Conservation (phyloP, 495 filamentous ascomycete species). For the Haplographium delicatum region DNA sequence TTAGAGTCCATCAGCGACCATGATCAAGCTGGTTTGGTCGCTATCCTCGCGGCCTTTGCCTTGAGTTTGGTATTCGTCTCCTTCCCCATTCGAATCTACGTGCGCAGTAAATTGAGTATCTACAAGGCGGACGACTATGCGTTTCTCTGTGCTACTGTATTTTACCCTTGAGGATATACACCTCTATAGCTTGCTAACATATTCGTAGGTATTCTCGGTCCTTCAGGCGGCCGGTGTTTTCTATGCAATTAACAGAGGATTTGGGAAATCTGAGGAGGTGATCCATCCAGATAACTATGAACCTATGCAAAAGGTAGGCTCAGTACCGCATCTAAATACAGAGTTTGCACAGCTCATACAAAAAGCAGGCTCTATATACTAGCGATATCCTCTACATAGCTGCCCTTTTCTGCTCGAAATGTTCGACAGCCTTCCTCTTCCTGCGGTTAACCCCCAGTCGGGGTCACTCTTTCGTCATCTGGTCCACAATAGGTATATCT, state of each 20-base stretch:
- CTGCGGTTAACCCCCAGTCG: conserved; percentile 5
- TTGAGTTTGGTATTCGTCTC: conserved; percentile 8
- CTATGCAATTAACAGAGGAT: neutral
- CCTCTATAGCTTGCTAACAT: neutral
- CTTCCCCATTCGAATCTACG: conserved; percentile 9
- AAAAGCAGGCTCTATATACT: neutral
- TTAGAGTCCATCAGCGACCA: neutral
- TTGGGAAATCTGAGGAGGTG: conserved; percentile 6
- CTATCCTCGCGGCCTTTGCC: conserved; percentile 6
- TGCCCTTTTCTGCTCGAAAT: conserved; percentile 7
- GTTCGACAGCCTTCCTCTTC: conserved; percentile 10
- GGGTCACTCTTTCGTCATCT: conserved; percentile 6
- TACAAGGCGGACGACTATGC: conserved; percentile 5
- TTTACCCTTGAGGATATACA: neutral
- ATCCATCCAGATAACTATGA: neutral
- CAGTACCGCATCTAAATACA: neutral
- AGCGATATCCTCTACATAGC: conserved; percentile 6
- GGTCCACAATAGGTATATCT: conserved; percentile 2
- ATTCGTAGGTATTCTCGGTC: neutral
- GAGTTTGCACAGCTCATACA: neutral
- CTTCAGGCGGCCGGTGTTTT: conserved; percentile 6
- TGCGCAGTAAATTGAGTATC: conserved; percentile 1
- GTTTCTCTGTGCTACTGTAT: conserved; percentile 2
- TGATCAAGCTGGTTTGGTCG: conserved; percentile 12
- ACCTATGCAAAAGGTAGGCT: conserved; percentile 2